Evolutionary conservation across 2,329 filamentous ascomycete species (phyloP).

Genomic region (Cryphonectria parasitica): DNA sequence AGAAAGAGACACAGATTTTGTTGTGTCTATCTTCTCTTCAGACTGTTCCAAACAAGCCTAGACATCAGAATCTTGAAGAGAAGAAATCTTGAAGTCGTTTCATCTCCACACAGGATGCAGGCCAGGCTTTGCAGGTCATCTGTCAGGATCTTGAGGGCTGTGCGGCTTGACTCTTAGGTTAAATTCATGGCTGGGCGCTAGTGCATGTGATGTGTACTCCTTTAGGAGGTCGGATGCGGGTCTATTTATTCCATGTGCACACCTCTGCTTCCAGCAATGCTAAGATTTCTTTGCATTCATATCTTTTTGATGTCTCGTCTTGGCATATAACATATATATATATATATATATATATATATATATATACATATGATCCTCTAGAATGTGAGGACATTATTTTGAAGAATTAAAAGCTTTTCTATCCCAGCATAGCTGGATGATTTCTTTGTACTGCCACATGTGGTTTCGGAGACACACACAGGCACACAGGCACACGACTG

Average conservation of each 20-base stretch:
- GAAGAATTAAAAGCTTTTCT: too few relatives aligned
- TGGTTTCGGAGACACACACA: not conserved
- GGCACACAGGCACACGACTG: not conserved
- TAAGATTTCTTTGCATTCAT: not conserved
- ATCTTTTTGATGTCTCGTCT: not conserved
- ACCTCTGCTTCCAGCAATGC: not conserved
- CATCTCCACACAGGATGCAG: not conserved
- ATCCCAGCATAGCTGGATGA: too few relatives aligned
- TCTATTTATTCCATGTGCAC: not conserved
- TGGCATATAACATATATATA: not conserved
- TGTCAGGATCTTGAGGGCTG: slow-evolving; percentile 7
- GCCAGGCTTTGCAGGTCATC: slow-evolving; percentile 9
- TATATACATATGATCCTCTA: not conserved
- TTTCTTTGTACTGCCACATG: too few relatives aligned
- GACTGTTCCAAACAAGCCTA: not conserved
- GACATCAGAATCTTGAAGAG: too few relatives aligned
- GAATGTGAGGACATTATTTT: not conserved
- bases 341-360: not conserved
- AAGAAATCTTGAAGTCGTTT: not conserved
- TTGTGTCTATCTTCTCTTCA: too few relatives aligned
- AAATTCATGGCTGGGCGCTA: not conserved
- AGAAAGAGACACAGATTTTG: not conserved
- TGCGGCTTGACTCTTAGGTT: not conserved
- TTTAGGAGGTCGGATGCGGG: not conserved
- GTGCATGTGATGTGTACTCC: not conserved